These are phyloP conservation scores for Zopfia rhizophila DNA, from an alignment of 2,329 filamentous ascomycete species.

Conservation along the genomic window DNA sequence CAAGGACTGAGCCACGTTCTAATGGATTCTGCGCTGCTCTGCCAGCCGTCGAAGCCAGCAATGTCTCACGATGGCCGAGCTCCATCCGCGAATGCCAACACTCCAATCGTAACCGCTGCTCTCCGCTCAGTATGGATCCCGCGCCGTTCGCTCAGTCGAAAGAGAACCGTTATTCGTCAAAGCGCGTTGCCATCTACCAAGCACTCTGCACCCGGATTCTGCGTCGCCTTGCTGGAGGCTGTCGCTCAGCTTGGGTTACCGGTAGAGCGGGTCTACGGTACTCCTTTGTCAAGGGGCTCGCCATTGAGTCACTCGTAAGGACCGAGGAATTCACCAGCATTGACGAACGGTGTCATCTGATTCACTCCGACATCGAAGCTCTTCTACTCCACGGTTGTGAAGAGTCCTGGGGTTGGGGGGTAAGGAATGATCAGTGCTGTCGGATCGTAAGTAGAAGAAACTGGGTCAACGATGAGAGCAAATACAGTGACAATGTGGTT, in stretches of 20 bases:
- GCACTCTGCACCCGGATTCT: constrained; percentile 19
- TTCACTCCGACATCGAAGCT: constrained; percentile 13
- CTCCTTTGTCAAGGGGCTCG: constrained; percentile 19
- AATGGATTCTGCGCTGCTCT: constrained; percentile 17
- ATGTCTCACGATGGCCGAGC: constrained; percentile 14
- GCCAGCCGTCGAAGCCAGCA: constrained; percentile 15
- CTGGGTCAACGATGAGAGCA: constrained; percentile 13
- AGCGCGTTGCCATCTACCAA: constrained; percentile 17
- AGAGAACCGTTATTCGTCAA: constrained; percentile 22
- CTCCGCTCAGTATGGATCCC: constrained; percentile 14
- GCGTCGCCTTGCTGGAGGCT: constrained; percentile 20
- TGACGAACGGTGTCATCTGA: constrained; percentile 16
- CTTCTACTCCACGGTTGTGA: constrained; percentile 18
- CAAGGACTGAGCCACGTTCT: constrained; percentile 15
- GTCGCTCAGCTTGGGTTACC: constrained; percentile 20
- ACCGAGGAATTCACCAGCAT: constrained; percentile 18
- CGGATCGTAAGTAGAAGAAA: constrained; percentile 20
- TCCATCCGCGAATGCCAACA: constrained; percentile 15
- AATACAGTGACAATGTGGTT: constrained; percentile 18
- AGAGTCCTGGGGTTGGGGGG: too few relatives aligned
- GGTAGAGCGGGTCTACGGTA: constrained; percentile 19
- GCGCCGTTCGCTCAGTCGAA: constrained; percentile 14
- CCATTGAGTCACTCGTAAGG: constrained; percentile 16
- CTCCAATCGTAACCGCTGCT: constrained; percentile 17
- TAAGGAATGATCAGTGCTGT: constrained; percentile 17